Evolutionary conservation across 1,284 basidiomycete species (phyloP), one percentile per base, ranked within the genome.

Genomic region (Boletus subluridellus): DNA sequence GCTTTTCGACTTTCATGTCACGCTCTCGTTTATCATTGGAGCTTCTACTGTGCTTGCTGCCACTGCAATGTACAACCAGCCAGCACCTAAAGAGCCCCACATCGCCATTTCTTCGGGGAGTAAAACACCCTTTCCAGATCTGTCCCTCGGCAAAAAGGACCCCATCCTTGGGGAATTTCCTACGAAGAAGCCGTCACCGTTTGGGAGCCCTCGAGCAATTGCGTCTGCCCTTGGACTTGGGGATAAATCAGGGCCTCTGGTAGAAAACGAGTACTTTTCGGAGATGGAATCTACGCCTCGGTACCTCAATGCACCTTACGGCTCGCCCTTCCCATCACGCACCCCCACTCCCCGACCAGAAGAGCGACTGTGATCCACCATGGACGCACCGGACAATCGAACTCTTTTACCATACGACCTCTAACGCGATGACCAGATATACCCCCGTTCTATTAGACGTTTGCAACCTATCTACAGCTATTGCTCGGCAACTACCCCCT

Each of bases 1-100:
- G 24, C 83, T 98, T 38, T 98, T 98, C 80, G 81, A 90, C 69
- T 95, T 95, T 74, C 80, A 81, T 32, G 89, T 98, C 70, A 96
- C 95, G 0, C 80, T 86, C 14, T 84, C 89, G 0, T 98, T 98
- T 73, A 73, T 95, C 62, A 78, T 94, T 35, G 95, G 95, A 34
- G 87, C 94, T 1, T 80, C 83, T 2, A 89, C 92, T 37, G 95
- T 98, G 38, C 82, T 98, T 26, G 79, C 81, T 11, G 89, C 94
- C 15, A 98, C 95, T 2, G 94, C 90, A 82, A 85, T 96, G 79
- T 90, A 90, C 75, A 90, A 90, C 74, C 85, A 87, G 66, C 87
- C 87, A 0, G 69, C 79, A 10, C 75, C 78, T 21, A 76, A 77
- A 63, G 82, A 83, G 59, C 68, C 80, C 3, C 69, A 77, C 21